Base-by-base conservation (phyloP, 140 eudicot genomes). In the Bidens hawaiensis region DNA sequence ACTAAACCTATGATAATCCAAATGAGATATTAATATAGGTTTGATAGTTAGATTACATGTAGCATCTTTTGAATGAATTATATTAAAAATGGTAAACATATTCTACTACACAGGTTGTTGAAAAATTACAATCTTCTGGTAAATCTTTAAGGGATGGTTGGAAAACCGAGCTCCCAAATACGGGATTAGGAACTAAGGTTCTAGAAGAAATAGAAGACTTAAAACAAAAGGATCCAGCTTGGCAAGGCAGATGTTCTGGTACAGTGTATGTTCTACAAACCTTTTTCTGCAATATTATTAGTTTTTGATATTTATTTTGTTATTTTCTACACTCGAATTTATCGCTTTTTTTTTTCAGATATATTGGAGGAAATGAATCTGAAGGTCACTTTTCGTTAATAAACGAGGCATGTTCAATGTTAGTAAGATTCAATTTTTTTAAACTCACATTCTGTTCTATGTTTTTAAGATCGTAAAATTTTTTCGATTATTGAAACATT, bases 161-260 rank as follows among this genome's bases (percentile, higher is more conserved):
- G 99, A 81, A 68, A 70, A 78, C 77, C 26, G 96, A 93, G 80
- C 80, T 93, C 60, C 96, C 96, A 14, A 65, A 15, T 54, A 10
- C 75, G 33, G 95, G 95, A 23, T 70, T 88, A 57, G 99, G 99
- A 63, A 42, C 23, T 27, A 76, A 62, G 73, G 90, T 85, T 61
- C 28, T 88, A 69, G 76, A 85, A 53, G 62, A 67, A 69, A 49
- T 93, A 90, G 83, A 85, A 78, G 78, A 75, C 22, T 83, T 75
- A 64, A 93, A 93, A 67, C 79, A 40, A 58, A 93, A 93, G 40
- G 97, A 93, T 76, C 95, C 65, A 22, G 82, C 74, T 26, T 93
- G 99, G 99, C 94, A 93, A 80, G 99, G 99, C 67, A 93, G 83
- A 85, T 88, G 99, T 76, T 93, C 99, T 28, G 99, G 99, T 75